Base-by-base conservation (phyloP, 2,329 filamentous ascomycete genomes). In the Fusarium nanum region DNA sequence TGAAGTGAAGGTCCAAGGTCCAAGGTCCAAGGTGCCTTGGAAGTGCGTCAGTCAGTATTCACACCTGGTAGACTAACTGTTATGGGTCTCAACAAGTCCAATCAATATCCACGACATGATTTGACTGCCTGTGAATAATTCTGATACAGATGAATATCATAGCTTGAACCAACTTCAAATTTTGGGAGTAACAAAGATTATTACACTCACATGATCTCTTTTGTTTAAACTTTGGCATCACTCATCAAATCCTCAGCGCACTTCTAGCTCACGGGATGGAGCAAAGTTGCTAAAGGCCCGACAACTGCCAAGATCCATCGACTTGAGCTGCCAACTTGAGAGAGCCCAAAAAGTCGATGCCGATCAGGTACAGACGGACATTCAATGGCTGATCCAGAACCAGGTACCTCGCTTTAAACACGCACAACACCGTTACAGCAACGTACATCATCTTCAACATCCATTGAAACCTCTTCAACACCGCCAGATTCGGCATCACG, bases 281-380 rank as follows among this genome's bases (percentile, higher is more conserved):
- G 45, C 32, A 44, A 55, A 55, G 37, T 56, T 57, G 25, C 25
- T 54, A 67, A 68, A 68, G 65, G 65, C 58, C 63, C 67, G 64
- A 68, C 58, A 70, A 23, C 50, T 68, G 67, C 67, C 67, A 70
- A 70, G 67, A 56, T 68, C 37, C n/a, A 27, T 68, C 47, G 16
- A 54, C 62, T 46, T 60, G 22, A 45, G 42, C 40, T 62, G 40
- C 37, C 50, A 49, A 56, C 56, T 54, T 28, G 25, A 59, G 44
- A 44, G 37, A 68, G 49, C 34, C 66, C 56, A 74, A 48, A 54
- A 61, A 28, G 42, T 50, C 41, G 65, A 56, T 62, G 72, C 64
- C 72, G 70, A 74, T 74, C 72, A 74, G 72, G 72, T 74, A 74
- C 72, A 60, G 48, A 16, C 32, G 57, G 52, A 42, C 65, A 68